Evolutionary conservation across 768 basidiomycete genomes (phyloP), one percentile per base, ranked within the genome.

Genomic region (Suillus paluster): DNA sequence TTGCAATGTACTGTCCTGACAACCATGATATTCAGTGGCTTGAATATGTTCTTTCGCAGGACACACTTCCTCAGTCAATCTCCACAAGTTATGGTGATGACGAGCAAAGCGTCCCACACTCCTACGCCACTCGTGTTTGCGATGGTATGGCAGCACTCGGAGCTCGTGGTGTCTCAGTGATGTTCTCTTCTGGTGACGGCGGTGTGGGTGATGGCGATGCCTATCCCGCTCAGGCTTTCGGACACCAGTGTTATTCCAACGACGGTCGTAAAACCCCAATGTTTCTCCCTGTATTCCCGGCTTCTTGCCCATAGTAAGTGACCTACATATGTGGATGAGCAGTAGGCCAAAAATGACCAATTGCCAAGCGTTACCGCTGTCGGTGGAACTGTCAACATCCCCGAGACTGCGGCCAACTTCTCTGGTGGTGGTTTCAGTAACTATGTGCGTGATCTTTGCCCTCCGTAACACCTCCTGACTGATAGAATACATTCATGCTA

Each of bases 371-470:
- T 91, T 14, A 93, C 91, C 4, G 64, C 87, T 4, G 90, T 93
- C 2, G 91, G 91, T 10, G 91, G 84, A 9, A 91, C 90, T 1
- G 73, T 73, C 21, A 63, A 75, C 48, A 74, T 89, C 56, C 89
- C 88, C 0, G 90, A 92, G 70, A 79, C 78, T 14, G 86, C 84
- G 0, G 83, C 82, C 0, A 70, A 59, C 64, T 88, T 91, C 77
- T 90, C 88, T 15, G 89, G 89, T 1, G 90, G 90, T 39, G 90
- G 90, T 3, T 92, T 91, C 75, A 90, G 88, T 68, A 79, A 88
- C 63, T 84, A 85, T 57, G 88, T 89, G 10, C 63, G 82, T 79
- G 5, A 30, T 19, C n/a, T 17, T 10, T 23, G n/a, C 14, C 25
- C 15, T 45, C 49, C 49, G 30, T 30, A 8, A 21, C 5, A 14